Percentiles rank a stretch among this genome's conserved stretches.
phyloP scores from a whole-genome alignment of 75 land plant genomes.

The Sequoia sempervirens region DNA sequence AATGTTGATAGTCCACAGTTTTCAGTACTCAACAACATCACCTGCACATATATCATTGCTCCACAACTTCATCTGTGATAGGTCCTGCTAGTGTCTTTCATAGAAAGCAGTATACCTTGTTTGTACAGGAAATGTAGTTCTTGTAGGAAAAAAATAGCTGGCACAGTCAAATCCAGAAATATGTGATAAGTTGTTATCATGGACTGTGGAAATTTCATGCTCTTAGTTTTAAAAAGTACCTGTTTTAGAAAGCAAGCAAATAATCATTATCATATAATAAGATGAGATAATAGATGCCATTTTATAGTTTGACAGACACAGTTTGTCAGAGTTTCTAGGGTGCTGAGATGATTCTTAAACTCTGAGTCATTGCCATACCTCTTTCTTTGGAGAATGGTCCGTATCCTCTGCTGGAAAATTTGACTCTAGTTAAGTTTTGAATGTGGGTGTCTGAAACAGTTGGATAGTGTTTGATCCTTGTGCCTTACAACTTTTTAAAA shows the following conservation, averaged over 20 bases:
- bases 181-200: too few relatives aligned
- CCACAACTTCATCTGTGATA: not conserved
- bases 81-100: not conserved
- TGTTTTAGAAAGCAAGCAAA: too few relatives aligned
- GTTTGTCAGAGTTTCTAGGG: too few relatives aligned
- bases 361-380: not conserved
- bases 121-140: not conserved
- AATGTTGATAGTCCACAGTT: not conserved
- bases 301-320: not conserved
- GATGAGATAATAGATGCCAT: not conserved
- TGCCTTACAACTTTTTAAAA: too few relatives aligned
- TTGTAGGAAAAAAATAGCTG: too few relatives aligned
- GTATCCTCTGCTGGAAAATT: not conserved
- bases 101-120: not conserved
- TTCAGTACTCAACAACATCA: not conserved
- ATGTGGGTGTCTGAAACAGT: not conserved
- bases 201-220: too few relatives aligned
- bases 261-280: too few relatives aligned
- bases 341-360: not conserved
- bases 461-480: not conserved
- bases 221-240: too few relatives aligned
- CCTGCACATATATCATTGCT: not conserved
- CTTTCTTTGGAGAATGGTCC: not conserved
- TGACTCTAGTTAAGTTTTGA: not conserved
- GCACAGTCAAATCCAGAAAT: too few relatives aligned